phyloP scores from a whole-genome alignment of 73 alveolate genomes.

The Breviolum minutum region DNA sequence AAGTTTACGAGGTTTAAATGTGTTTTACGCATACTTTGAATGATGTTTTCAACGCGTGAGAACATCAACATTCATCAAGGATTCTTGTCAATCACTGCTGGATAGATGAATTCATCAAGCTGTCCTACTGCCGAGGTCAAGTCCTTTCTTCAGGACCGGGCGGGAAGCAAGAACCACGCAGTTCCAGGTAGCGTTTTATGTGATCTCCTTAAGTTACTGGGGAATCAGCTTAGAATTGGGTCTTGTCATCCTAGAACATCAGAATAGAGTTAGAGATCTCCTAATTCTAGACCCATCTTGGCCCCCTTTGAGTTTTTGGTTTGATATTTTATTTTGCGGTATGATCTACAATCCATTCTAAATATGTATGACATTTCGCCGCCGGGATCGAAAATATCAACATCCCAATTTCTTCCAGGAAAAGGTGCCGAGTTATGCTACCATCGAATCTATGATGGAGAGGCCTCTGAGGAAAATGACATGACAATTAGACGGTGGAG shows the following conservation, averaged over 20 bases:
- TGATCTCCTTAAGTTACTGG: no score
- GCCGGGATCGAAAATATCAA: no score
- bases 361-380: no score
- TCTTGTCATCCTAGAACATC: not conserved
- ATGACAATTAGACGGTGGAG: no score
- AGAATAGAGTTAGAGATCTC: no score
- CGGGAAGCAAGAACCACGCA: not conserved
- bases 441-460: constrained; percentile 84
- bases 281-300: not conserved
- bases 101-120: not conserved
- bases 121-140: not conserved
- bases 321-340: not conserved
- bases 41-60: no score
- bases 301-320: not conserved
- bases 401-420: not conserved
- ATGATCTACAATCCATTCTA: not conserved
- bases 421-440: constrained; percentile 69
- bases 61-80: no score
- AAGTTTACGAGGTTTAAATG: no score
- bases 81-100: no score
- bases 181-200: no score
- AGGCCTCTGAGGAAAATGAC: not conserved
- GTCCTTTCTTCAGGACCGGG: constrained; percentile 12
- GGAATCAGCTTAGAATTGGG: not conserved
- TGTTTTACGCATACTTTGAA: no score